Percentiles rank a stretch among this genome's conserved stretches.
These are phyloP conservation scores for Sphaerulina vaccinii DNA, from an alignment of 2,329 filamentous ascomycete genomes.

Conservation along the genomic window DNA sequence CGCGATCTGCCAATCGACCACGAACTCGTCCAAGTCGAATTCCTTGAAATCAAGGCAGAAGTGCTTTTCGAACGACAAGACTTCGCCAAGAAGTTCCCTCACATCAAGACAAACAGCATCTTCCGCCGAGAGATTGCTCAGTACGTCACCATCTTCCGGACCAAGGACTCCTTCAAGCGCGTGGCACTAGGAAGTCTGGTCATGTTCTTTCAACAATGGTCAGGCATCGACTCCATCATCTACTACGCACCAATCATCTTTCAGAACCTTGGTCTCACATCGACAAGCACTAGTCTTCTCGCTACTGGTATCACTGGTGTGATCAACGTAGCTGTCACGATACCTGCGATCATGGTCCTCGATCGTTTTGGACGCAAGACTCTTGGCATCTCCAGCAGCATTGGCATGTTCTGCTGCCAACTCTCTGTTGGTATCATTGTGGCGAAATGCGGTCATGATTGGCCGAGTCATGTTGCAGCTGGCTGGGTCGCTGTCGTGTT, in stretches of 20 bases:
- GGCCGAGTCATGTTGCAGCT: not conserved
- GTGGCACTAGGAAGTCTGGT: constrained; percentile 24
- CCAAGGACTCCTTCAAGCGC: constrained; percentile 26
- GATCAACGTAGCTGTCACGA: constrained; percentile 64
- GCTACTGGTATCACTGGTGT: constrained; percentile 69
- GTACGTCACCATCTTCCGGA: constrained; percentile 16
- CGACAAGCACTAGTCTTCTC: constrained; percentile 54
- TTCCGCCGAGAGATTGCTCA: constrained; percentile 8
- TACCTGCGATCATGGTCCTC: constrained; percentile 64
- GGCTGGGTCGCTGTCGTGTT: constrained; percentile 4
- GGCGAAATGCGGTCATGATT: not conserved
- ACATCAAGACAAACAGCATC: constrained; percentile 5
- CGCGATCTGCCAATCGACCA: constrained; percentile 27
- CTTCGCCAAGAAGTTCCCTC: constrained; percentile 21
- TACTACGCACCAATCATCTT: constrained; percentile 42
- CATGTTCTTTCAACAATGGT: constrained; percentile 37
- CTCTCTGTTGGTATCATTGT: constrained; percentile 3
- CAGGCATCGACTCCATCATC: constrained; percentile 42
- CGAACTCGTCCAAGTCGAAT: constrained; percentile 30
- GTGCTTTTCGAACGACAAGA: constrained; percentile 31
- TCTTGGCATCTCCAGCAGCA: constrained; percentile 60
- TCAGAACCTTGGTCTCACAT: constrained; percentile 43
- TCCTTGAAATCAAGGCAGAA: constrained; percentile 33
- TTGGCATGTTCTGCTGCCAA: constrained; percentile 45
- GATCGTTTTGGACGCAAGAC: constrained; percentile 63